These are phyloP conservation scores for Lasiosphaeriaceae sp. DNA, from an alignment of 495 filamentous ascomycete species.

Conservation along the genomic window DNA sequence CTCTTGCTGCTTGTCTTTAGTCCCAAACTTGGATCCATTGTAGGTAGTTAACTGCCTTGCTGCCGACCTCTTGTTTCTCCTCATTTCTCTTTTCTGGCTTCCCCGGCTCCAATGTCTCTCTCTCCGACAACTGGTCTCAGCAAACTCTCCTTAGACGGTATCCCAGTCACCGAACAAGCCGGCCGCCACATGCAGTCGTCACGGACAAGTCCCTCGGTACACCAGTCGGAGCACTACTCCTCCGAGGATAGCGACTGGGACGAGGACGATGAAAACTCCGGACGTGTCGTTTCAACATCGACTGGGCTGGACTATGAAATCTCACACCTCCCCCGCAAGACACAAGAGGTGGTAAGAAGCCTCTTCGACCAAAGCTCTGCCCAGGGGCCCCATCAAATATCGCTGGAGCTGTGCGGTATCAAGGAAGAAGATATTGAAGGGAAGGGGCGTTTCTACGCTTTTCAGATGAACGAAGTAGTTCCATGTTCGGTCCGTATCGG, in stretches of 20 bases:
- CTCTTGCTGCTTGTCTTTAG: not conserved
- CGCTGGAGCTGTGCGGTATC: constrained; percentile 38
- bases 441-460: constrained; percentile 40
- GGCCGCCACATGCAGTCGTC: constrained; percentile 22
- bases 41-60: not conserved
- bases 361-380: constrained; percentile 17
- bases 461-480: constrained; percentile 43
- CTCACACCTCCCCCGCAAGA: constrained; percentile 16
- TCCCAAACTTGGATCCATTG: not conserved
- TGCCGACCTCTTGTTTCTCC: not conserved
- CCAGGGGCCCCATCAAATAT: constrained; percentile 34
- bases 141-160: constrained; percentile 35
- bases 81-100: constrained; percentile 5
- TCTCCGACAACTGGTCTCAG: constrained; percentile 36
- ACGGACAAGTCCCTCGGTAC: constrained; percentile 6
- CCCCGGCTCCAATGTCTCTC: constrained; percentile 23
- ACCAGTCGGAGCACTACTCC: constrained; percentile 16
- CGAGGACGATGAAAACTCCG: constrained; percentile 30
- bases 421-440: constrained; percentile 29
- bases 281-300: constrained; percentile 29
- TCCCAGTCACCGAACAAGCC: constrained; percentile 9
- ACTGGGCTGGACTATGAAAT: constrained; percentile 37
- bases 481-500: constrained; percentile 43
- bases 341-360: constrained; percentile 16
- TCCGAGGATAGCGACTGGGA: constrained; percentile 29